Percentiles rank a stretch among this genome's conserved stretches.
These are phyloP conservation scores for Penicillium olsonii DNA, from an alignment of 2,329 filamentous ascomycete species.

Conservation along the genomic window DNA sequence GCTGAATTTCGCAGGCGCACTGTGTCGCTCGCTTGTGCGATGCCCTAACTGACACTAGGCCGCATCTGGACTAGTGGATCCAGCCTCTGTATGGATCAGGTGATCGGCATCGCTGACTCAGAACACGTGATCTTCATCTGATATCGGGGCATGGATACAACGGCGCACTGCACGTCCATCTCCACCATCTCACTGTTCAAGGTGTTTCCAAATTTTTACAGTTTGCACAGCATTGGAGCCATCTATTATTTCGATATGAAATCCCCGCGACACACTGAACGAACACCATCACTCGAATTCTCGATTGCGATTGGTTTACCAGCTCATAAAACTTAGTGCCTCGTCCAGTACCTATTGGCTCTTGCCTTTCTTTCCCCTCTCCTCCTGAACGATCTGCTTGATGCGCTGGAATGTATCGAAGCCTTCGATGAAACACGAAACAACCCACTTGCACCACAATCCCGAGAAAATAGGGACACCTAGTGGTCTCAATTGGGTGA, in stretches of 20 bases:
- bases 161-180: not conserved
- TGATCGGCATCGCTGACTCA: constrained; percentile 24
- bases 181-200: not conserved
- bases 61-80: constrained; percentile 18
- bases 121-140: constrained; percentile 1
- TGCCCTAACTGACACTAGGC: constrained; percentile 44
- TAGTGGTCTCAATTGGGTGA: constrained; percentile 51
- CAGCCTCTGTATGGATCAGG: constrained; percentile 15
- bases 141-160: not conserved
- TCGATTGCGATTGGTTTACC: not conserved
- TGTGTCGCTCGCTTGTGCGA: constrained; percentile 48
- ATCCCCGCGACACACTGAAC: too few species aligned
- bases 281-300: too few species aligned
- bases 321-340: not conserved
- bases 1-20: constrained; percentile 45
- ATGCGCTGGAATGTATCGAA: constrained; percentile 51
- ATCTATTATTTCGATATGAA: not conserved
- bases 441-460: constrained; percentile 58
- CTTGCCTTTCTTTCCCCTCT: constrained; percentile 36
- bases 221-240: too few species aligned
- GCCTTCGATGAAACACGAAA: constrained; percentile 56
- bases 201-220: too few species aligned
- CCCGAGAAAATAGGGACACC: constrained; percentile 51
- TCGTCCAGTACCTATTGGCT: constrained; percentile 16
- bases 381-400: constrained; percentile 44